Base-by-base conservation (phyloP, 768 basidiomycete species). In the Boletus eberwhitei region DNA sequence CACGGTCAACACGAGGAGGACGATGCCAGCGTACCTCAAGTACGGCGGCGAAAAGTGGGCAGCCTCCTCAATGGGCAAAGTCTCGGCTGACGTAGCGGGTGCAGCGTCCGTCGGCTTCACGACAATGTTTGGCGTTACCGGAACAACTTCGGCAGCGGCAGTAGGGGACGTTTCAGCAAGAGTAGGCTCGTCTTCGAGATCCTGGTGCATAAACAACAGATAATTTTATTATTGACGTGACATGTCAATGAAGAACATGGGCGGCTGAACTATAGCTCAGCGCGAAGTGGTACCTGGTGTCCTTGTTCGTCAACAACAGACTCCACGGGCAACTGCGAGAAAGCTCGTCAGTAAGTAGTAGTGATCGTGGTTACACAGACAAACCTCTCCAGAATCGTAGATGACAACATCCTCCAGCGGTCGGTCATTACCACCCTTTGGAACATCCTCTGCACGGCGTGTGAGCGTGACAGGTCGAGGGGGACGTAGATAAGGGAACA, bases 271-370 rank as follows among this genome's bases (percentile, higher is more conserved):
- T 66, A 98, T 70, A 98, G 93, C 84, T 98, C 96, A 83, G 83
- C 88, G 69, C 85, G 93, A 65, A 90, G 73, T 74, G 93, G 95
- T 85, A 96, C 92, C 91, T 96, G 78, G 58, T 90, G 87, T 68
- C 86, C 89, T 51, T 87, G 80, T 52, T 73, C 73, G 58, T 88
- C 87, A 47, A 77, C 71, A 43, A 71, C 77, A 35, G 75, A 50
- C 53, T 87, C 84, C 31, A 85, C 59, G 14, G 70, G 71, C 24
- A 89, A 73, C 86, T 87, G 53, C 14, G 55, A 19, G 50, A 47
- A 22, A 22, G 24, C 31, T 12, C 37, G 22, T 67, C 35, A 52
- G 49, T n/a, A 38, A 41, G 9, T 29, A n/a, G 8, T 54, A 58
- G 36, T 68, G 49, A 60, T 67, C 21, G 12, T 26, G 8, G 41